These are phyloP conservation scores for Collybia sp. DNA, from an alignment of 768 basidiomycete genomes.

Conservation along the genomic window DNA sequence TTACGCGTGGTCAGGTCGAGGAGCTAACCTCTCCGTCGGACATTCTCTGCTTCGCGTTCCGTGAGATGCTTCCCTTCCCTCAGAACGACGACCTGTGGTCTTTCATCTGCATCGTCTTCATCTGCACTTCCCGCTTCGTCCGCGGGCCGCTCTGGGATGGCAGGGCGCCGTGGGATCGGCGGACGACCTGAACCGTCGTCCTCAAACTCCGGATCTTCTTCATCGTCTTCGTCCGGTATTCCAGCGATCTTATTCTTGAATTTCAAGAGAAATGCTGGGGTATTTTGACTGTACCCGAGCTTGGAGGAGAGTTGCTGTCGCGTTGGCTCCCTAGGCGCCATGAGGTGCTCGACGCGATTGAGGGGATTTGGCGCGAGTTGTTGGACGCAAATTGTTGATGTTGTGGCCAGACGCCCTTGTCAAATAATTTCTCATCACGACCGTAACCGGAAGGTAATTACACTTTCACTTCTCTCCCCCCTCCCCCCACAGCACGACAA, in stretches of 20 bases:
- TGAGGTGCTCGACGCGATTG: slow-evolving; percentile 9
- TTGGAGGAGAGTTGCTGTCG: slow-evolving; percentile 68
- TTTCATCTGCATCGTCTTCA: slow-evolving; percentile 72
- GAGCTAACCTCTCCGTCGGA: slow-evolving; percentile 64
- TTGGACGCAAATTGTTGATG: neutral
- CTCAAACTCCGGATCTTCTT: slow-evolving; percentile 50
- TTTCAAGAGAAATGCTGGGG: slow-evolving; percentile 62
- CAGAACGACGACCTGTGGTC: slow-evolving; percentile 85
- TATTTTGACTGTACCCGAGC: slow-evolving; percentile 56
- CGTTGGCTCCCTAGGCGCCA: slow-evolving; percentile 61
- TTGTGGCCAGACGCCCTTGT: too few relatives aligned
- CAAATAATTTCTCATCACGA: too few relatives aligned
- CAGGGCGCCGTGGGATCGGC: slow-evolving; percentile 70
- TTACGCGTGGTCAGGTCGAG: neutral
- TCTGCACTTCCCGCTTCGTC: slow-evolving; percentile 71
- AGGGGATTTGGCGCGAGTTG: too few relatives aligned
- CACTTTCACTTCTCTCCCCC: too few relatives aligned
- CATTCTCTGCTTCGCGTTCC: slow-evolving; percentile 72
- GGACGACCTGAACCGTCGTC: slow-evolving; percentile 64
- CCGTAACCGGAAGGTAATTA: too few relatives aligned
- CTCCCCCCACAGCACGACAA: too few relatives aligned
- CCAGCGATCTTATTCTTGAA: slow-evolving; percentile 63
- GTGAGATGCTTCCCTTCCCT: slow-evolving; percentile 86
- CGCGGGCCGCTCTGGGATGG: slow-evolving; percentile 64
- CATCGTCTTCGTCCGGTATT: slow-evolving; percentile 39